Percentiles rank a stretch among this genome's conserved stretches.
Evolutionary conservation across 106 monocot species (phyloP).

Genomic region (Acanthochlamys bracteata): DNA sequence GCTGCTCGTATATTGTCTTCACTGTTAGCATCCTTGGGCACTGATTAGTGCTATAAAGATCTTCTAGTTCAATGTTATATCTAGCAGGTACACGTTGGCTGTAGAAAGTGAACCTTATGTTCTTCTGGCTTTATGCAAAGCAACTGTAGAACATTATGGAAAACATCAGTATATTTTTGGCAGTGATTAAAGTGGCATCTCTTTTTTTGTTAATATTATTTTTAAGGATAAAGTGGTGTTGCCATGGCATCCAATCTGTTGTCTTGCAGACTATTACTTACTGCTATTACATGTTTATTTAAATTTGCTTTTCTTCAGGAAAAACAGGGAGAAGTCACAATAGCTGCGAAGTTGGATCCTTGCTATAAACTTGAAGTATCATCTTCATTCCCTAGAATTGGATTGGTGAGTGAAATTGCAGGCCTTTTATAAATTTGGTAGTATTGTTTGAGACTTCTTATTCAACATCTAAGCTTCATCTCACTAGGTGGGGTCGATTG

Average conservation of each 20-base stretch:
- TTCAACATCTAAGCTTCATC: too few species aligned
- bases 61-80: too few species aligned
- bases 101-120: background rate
- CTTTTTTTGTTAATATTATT: background rate
- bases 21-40: too few species aligned
- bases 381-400: slow-evolving; percentile 45
- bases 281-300: background rate
- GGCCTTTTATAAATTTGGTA: background rate
- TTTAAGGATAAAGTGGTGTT: background rate
- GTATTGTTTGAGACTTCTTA: background rate
- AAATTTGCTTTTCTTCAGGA: slow-evolving; percentile 31
- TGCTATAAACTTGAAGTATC: slow-evolving; percentile 65
- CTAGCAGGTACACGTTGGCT: background rate
- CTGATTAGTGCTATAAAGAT: too few species aligned
- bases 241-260: background rate
- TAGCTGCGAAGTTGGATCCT: slow-evolving; percentile 56
- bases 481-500: too few species aligned
- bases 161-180: background rate
- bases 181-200: background rate
- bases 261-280: background rate
- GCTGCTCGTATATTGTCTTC: too few species aligned
- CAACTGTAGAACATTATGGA: too few species aligned
- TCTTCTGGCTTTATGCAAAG: background rate
- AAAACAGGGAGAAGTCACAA: slow-evolving; percentile 51
- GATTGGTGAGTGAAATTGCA: slow-evolving; percentile 55